These are phyloP conservation scores for Fusarium tanahbumbuense DNA, from an alignment of 2,329 filamentous ascomycete species.

Conservation along the genomic window DNA sequence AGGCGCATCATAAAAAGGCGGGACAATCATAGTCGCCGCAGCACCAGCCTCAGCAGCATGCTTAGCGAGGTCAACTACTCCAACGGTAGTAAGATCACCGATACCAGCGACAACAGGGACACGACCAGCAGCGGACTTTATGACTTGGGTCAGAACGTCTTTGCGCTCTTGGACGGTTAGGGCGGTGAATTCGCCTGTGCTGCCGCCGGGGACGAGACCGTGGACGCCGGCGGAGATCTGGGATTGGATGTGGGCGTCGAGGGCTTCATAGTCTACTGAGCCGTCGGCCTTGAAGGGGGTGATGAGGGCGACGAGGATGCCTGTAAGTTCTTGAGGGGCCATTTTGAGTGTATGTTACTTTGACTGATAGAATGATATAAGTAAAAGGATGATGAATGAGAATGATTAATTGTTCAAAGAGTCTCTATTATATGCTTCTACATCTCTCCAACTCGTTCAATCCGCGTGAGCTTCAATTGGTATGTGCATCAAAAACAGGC, in stretches of 20 bases:
- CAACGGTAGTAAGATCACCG: constrained; percentile 56
- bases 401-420: neutral
- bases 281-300: constrained; percentile 60
- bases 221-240: constrained; percentile 59
- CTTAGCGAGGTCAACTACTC: constrained; percentile 49
- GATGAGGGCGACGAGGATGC: constrained; percentile 62
- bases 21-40: constrained; percentile 60
- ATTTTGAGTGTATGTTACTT: constrained; percentile 17
- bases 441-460: constrained; percentile 9
- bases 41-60: constrained; percentile 50
- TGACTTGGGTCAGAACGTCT: constrained; percentile 52
- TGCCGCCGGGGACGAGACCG: constrained; percentile 62
- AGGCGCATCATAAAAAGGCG: constrained; percentile 61
- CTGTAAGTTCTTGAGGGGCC: constrained; percentile 47
- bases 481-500: constrained; percentile 24
- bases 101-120: constrained; percentile 58
- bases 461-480: constrained; percentile 22
- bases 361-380: too few species aligned
- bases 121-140: constrained; percentile 53
- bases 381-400: neutral
- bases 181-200: constrained; percentile 61
- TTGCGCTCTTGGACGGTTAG: constrained; percentile 59
- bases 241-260: constrained; percentile 57
- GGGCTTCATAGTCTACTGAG: constrained; percentile 51
- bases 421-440: constrained; percentile 25